Conservation (phyloP, 2,329 filamentous ascomycete species). For the Pseudohalonectria lignicola region DNA sequence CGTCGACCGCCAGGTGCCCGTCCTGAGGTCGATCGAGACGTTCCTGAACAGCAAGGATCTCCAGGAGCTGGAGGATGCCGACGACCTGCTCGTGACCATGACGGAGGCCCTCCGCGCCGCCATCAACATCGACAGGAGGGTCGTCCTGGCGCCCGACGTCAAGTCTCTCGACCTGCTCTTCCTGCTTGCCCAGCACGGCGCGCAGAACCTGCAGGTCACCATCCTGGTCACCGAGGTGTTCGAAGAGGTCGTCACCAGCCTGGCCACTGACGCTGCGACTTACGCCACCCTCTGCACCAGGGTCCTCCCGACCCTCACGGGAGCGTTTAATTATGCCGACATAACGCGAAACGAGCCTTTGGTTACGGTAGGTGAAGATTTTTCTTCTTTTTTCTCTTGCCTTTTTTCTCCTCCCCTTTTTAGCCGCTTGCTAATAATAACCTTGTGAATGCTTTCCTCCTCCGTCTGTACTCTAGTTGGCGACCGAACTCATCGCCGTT, state of each 20-base stretch:
- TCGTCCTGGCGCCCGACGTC: constrained; percentile 61
- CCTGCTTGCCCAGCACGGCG: constrained; percentile 76
- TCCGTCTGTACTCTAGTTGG: constrained; percentile 29
- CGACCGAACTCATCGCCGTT: constrained; percentile 71
- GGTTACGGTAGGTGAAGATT: constrained; percentile 50
- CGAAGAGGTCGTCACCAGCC: constrained; percentile 67
- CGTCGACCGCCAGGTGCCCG: constrained; percentile 45
- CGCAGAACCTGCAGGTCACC: constrained; percentile 82
- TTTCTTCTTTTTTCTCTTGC: no score
- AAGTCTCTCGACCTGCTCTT: constrained; percentile 78
- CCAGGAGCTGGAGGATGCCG: constrained; percentile 73
- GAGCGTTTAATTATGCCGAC: constrained; percentile 79
- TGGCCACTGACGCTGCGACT: constrained; percentile 50
- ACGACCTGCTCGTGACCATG: constrained; percentile 84
- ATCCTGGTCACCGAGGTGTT: constrained; percentile 84
- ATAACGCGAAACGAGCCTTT: constrained; percentile 78
- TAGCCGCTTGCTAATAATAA: no score
- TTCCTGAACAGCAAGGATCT: constrained; percentile 76
- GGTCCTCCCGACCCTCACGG: constrained; percentile 77
- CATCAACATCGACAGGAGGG: constrained; percentile 66
- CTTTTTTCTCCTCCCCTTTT: background rate
- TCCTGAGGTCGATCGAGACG: constrained; percentile 52
- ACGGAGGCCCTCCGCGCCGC: constrained; percentile 77
- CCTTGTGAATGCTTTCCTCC: no score
- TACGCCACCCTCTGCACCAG: constrained; percentile 76